Percentiles rank a stretch among this genome's conserved stretches.
Conservation (phyloP, 495 filamentous ascomycete species). For the Penicillium paradoxum region DNA sequence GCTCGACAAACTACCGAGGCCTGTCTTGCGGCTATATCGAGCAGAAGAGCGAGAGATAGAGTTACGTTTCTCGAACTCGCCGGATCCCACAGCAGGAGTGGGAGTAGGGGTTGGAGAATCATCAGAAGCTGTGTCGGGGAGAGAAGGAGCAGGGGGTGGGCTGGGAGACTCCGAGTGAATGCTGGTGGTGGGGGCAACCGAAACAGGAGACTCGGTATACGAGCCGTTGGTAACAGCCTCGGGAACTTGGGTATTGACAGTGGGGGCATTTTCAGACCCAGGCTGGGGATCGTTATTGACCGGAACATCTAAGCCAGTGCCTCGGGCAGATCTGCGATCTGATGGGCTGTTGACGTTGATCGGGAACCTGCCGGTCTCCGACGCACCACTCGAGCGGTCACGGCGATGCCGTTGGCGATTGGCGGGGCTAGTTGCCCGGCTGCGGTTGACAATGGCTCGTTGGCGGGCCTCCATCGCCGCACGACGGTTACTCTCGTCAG, state of each 20-base stretch:
- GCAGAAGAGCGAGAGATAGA: conserved; percentile 37
- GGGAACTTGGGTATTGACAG: conserved; percentile 25
- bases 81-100: conserved; percentile 27
- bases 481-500: conserved; percentile 92
- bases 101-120: conserved; percentile 38
- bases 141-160: conserved; percentile 29
- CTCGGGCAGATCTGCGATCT: conserved; percentile 41
- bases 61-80: conserved; percentile 43
- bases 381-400: conserved; percentile 75
- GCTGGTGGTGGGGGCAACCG: conserved; percentile 28
- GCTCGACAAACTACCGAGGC: conserved; percentile 41
- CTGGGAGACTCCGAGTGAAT: conserved; percentile 31
- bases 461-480: conserved; percentile 89
- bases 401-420: conserved; percentile 61
- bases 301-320: conserved; percentile 63
- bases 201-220: conserved; percentile 32
- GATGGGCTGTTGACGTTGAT: conserved; percentile 63
- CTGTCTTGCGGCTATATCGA: conserved; percentile 35
- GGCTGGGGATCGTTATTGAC: conserved; percentile 29
- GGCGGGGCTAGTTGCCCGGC: conserved; percentile 70
- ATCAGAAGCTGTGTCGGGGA: conserved; percentile 31
- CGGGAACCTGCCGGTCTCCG: conserved; percentile 72
- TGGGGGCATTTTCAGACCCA: conserved; percentile 23
- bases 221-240: conserved; percentile 35
- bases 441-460: conserved; percentile 71